Conservation (phyloP, 1,284 basidiomycete genomes). For the Trichosporon coremiiforme region DNA sequence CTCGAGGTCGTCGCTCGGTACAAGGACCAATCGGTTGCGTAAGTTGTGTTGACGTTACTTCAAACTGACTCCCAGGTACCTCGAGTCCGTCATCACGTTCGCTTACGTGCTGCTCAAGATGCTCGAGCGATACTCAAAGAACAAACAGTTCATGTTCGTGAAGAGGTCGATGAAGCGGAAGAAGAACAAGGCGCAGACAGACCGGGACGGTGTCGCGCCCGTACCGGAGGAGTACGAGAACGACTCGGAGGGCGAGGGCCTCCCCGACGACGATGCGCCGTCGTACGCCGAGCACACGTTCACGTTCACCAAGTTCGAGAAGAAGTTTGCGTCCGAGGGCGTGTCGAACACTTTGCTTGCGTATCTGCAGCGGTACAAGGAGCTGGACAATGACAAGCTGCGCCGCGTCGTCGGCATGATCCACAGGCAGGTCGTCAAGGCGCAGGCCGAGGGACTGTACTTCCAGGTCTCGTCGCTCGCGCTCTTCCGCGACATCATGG, state of each 20-base stretch:
- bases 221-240: constrained; percentile 48
- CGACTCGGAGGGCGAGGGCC: constrained; percentile 59
- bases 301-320: constrained; percentile 83
- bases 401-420: constrained; percentile 81
- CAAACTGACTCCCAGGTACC: constrained; percentile 61
- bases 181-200: constrained; percentile 42
- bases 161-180: constrained; percentile 67
- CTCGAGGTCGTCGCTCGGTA: constrained; percentile 73
- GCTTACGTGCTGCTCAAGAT: constrained; percentile 78
- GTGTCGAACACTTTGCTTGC: constrained; percentile 77
- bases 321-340: constrained; percentile 80
- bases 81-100: constrained; percentile 79
- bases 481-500: constrained; percentile 79
- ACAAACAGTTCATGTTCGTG: constrained; percentile 71
- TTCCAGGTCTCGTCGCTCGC: constrained; percentile 86
- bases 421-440: constrained; percentile 82
- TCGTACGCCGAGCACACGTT: constrained; percentile 79
- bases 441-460: constrained; percentile 86
- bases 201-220: constrained; percentile 23
- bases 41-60: constrained; percentile 30
- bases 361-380: constrained; percentile 77
- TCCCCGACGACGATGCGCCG: constrained; percentile 64
- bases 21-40: constrained; percentile 63
- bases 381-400: constrained; percentile 80
- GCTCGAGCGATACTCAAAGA: constrained; percentile 82